A percentile compares a stretch with the other conserved stretches of the same genome.
These are phyloP conservation scores for Trichocomaceae sp. DNA, from an alignment of 2,329 filamentous ascomycete genomes.

Conservation along the genomic window DNA sequence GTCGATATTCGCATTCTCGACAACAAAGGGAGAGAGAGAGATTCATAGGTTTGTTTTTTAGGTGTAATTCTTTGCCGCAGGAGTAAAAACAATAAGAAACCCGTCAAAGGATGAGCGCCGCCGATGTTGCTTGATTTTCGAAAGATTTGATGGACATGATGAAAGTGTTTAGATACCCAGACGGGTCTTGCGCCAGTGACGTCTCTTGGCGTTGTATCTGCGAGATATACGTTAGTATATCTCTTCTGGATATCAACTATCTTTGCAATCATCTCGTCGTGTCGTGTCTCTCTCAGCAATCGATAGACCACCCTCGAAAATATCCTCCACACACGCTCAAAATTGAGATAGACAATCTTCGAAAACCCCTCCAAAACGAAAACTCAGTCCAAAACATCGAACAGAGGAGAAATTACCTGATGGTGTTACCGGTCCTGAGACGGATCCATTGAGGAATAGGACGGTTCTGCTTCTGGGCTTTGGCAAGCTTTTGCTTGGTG, in stretches of 20 bases:
- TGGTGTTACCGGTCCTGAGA: slow-evolving; percentile 96
- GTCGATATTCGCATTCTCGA: background rate
- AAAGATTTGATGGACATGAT: background rate
- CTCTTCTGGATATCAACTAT: background rate
- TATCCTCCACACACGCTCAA: background rate
- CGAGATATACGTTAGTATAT: slow-evolving; percentile 9
- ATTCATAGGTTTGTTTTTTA: background rate
- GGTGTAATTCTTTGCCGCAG: background rate
- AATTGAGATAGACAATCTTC: background rate
- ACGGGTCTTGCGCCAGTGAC: slow-evolving; percentile 99
- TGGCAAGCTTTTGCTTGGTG: slow-evolving; percentile 99
- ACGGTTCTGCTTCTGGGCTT: slow-evolving; percentile 99
- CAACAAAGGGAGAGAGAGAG: background rate
- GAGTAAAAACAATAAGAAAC: background rate
- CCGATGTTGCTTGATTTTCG: slow-evolving; percentile 8
- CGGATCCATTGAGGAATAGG: slow-evolving; percentile 99
- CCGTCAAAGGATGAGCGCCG: slow-evolving; percentile 9
- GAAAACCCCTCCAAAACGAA: background rate
- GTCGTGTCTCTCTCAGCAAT: background rate
- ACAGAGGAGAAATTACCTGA: slow-evolving; percentile 64
- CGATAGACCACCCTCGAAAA: background rate
- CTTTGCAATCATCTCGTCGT: background rate
- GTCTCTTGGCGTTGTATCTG: slow-evolving; percentile 99
- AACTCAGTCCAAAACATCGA: background rate
- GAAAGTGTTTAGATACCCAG: slow-evolving; percentile 76